Evolutionary conservation across 768 basidiomycete species (phyloP).

Genomic region (Leccinum incarnatum): DNA sequence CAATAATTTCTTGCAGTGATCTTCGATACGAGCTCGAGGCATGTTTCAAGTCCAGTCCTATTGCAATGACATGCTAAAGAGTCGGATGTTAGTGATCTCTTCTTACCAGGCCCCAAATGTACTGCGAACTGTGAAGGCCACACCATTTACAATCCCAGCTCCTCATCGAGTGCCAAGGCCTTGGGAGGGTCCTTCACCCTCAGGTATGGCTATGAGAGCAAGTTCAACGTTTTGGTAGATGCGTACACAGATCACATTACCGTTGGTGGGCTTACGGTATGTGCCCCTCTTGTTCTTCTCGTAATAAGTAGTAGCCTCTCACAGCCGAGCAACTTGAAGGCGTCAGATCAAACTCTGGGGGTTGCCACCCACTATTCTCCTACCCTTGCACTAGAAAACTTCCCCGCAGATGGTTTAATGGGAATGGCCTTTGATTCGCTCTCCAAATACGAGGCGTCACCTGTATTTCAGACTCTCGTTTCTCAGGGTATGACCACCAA

Average conservation of each 20-base stretch:
- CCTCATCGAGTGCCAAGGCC: constrained; percentile 9
- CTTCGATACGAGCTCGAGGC: constrained; percentile 9
- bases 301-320: neutral
- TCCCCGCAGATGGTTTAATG: constrained; percentile 27
- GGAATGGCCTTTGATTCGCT: constrained; percentile 43
- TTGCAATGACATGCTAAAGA: neutral
- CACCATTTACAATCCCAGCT: constrained; percentile 28
- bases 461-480: constrained; percentile 42
- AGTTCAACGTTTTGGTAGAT: neutral
- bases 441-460: constrained; percentile 31
- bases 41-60: neutral
- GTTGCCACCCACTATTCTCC: constrained; percentile 7
- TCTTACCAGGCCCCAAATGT: constrained; percentile 26
- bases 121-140: constrained; percentile 29
- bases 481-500: constrained; percentile 26
- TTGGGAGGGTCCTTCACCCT: neutral
- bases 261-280: constrained; percentile 10
- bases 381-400: neutral
- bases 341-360: constrained; percentile 9
- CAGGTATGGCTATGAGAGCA: neutral
- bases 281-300: neutral
- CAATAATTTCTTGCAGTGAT: neutral
- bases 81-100: constrained; percentile 19
- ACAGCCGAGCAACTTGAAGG: constrained; percentile 4
- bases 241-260: constrained; percentile 11